These are phyloP conservation scores for Acacia melanoxylon DNA, from an alignment of 306 rosid genomes.

Conservation along the genomic window DNA sequence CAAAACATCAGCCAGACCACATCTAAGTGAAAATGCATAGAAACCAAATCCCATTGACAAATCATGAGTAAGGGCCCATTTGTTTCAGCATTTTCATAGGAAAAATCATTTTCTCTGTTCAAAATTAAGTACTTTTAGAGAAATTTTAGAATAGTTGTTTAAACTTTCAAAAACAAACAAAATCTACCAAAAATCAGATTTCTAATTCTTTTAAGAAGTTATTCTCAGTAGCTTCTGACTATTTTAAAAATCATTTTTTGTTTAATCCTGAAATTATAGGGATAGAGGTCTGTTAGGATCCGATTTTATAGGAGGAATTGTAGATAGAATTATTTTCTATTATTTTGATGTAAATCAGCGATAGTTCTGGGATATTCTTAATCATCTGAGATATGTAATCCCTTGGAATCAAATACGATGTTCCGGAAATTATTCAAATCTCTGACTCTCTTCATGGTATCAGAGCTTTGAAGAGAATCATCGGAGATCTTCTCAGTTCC, in stretches of 20 bases:
- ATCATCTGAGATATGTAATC: too few species aligned
- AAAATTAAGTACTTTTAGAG: not conserved
- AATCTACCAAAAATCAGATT: not conserved
- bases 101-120: not conserved
- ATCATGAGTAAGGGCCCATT: not conserved
- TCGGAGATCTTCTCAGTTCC: too few species aligned
- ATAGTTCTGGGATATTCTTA: too few species aligned
- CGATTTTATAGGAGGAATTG: too few species aligned
- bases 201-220: not conserved
- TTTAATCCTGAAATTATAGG: too few species aligned
- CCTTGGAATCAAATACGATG: too few species aligned
- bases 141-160: not conserved
- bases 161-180: not conserved
- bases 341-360: too few species aligned
- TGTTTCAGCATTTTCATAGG: not conserved
- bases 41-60: not conserved
- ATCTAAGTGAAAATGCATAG: not conserved
- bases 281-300: too few species aligned
- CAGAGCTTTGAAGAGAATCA: too few species aligned
- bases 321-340: too few species aligned
- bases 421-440: too few species aligned
- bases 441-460: too few species aligned
- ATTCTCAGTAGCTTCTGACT: not conserved
- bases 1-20: constrained; percentile 9
- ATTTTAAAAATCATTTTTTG: not conserved